Base-by-base conservation (phyloP, 352 stramenopile species). In the Phytopythium montanum region DNA sequence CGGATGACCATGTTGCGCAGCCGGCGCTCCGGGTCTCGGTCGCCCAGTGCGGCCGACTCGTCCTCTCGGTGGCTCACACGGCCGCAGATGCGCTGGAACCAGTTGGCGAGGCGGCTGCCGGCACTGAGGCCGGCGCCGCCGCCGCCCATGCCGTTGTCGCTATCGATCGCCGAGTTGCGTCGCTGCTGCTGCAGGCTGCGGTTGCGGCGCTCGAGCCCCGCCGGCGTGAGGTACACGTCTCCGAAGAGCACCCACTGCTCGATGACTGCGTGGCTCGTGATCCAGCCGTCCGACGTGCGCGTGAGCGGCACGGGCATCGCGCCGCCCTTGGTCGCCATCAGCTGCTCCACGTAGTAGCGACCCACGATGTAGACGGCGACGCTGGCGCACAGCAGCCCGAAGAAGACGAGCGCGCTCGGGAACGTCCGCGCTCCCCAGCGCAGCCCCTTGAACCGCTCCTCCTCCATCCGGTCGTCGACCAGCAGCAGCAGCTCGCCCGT, bases 161-260 rank as follows among this genome's bases (percentile, higher is more conserved):
- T 59, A 25, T 87, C 74, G 10, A 73, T 70, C 0, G 68, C 69
- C 26, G 76, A 88, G 59, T 88, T 85, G 33, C 78, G 79, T 9
- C 76, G 68, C 45, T 65, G 46, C 14, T 56, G 60, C 52, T 81
- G 83, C 33, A 56, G 51, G 23, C 31, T 42, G 19, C 70, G 66
- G 51, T 89, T 86, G 19, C 82, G 81, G 10, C 73, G 56, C n/a
- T 81, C 68, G 19, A 92, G 69, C 19, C 82, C 85, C 23, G 79
- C 70, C 0, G 67, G 61, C 8, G 85, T 94, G 28, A 94, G 60
- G 41, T 84, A 79, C 39, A 94, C 76, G 44, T 92, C 79, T 28
- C 85, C 85, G 26, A 94, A 87, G 21, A 94, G 76, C 60, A 91
- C 85, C 85, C 85, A 94, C 57, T 90, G 79, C 64, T 94, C 85